Evolutionary conservation across 306 rosid genomes (phyloP).

Genomic region (Leucaena leucocephala): DNA sequence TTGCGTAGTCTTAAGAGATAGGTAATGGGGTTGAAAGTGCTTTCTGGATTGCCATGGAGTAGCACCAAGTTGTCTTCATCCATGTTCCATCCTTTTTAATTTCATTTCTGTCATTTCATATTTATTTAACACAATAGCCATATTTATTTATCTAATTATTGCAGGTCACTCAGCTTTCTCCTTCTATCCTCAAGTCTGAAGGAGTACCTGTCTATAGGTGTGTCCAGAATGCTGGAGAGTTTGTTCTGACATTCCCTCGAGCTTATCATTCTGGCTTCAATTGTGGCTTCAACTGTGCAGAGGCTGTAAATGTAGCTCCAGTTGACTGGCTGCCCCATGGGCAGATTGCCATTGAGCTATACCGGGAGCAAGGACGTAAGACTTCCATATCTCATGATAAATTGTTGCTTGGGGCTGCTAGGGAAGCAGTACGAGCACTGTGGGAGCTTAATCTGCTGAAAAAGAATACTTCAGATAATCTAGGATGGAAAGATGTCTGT

Average conservation of each 20-base stretch:
- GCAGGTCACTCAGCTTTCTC: conserved; percentile 98
- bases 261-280: conserved; percentile 99
- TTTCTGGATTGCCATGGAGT: conserved; percentile 7
- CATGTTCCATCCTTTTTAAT: not conserved
- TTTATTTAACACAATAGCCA: conserved; percentile 6
- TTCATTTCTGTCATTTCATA: conserved; percentile 20
- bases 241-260: conserved; percentile 97
- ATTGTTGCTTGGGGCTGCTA: conserved; percentile 94
- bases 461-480: conserved; percentile 75
- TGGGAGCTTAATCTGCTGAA: conserved; percentile 91
- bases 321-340: conserved; percentile 99
- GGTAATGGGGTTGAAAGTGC: conserved; percentile 12
- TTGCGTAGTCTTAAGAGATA: conserved; percentile 25
- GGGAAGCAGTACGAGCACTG: conserved; percentile 97
- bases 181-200: conserved; percentile 79
- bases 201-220: conserved; percentile 99
- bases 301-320: conserved; percentile 99
- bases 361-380: conserved; percentile 84
- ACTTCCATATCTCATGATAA: conserved; percentile 98
- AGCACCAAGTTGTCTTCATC: conserved; percentile 27
- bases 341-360: conserved; percentile 83
- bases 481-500: conserved; percentile 81
- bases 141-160: conserved; percentile 30
- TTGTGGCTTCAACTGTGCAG: conserved; percentile 99
- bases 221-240: conserved; percentile 93